phyloP scores from a whole-genome alignment of 805 yeast genomes.

The Starmerella gropengiesseri region DNA sequence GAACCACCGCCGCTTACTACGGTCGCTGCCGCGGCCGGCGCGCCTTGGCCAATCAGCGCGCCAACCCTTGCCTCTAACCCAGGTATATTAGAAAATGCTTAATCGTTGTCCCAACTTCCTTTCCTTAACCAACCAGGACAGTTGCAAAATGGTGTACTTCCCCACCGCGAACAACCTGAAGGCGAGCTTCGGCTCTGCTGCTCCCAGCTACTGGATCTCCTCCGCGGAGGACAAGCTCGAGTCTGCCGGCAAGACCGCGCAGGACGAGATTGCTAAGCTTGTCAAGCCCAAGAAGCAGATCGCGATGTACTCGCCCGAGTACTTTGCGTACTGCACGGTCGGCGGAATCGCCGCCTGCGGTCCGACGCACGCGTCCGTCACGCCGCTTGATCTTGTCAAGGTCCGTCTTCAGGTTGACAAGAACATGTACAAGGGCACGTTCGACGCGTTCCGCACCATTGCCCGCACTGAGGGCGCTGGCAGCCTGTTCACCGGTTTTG shows the following conservation, averaged over 20 bases:
- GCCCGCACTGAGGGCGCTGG: slow-evolving; percentile 58
- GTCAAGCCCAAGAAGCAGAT: slow-evolving; percentile 33
- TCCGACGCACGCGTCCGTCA: slow-evolving; percentile 87
- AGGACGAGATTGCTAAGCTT: slow-evolving; percentile 30
- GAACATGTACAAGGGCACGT: slow-evolving; percentile 55
- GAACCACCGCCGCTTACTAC: not conserved
- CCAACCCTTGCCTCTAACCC: slow-evolving; percentile 11
- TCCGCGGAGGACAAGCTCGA: slow-evolving; percentile 25
- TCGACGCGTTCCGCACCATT: slow-evolving; percentile 69
- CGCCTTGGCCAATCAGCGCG: slow-evolving; percentile 10
- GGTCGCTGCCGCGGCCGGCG: not conserved
- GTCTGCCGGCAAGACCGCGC: slow-evolving; percentile 26
- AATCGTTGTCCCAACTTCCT: not conserved
- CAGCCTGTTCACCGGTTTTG: slow-evolving; percentile 74
- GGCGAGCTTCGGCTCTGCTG: slow-evolving; percentile 29
- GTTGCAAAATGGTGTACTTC: slow-evolving; percentile 30
- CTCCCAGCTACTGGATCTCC: slow-evolving; percentile 31
- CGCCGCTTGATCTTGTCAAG: slow-evolving; percentile 88
- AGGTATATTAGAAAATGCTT: slow-evolving; percentile 4
- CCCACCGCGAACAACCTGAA: slow-evolving; percentile 31
- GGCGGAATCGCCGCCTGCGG: slow-evolving; percentile 86
- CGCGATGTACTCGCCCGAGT: slow-evolving; percentile 48
- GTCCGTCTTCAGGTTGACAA: slow-evolving; percentile 86
- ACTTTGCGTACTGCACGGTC: slow-evolving; percentile 59
- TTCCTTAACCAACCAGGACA: slow-evolving; percentile 1